Evolutionary conservation across 441 rosid species (phyloP).

Genomic region (Metrosideros polymorpha): DNA sequence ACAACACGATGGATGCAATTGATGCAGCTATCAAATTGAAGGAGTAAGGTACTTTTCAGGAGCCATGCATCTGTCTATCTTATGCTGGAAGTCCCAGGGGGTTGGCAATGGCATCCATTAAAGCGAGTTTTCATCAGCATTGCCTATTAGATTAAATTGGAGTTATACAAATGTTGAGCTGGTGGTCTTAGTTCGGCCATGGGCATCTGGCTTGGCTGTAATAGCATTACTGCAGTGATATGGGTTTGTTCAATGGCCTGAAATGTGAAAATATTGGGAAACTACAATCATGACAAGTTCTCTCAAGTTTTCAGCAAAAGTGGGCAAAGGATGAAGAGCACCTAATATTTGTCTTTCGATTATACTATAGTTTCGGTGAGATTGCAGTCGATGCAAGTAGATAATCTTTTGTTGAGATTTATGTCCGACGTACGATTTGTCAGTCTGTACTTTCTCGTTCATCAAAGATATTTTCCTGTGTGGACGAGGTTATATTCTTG

Average conservation of each 20-base stretch:
- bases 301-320: not conserved
- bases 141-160: not conserved
- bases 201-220: not conserved
- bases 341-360: not conserved
- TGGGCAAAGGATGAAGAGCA: not conserved
- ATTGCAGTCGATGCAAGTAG: not conserved
- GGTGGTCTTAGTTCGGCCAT: not conserved
- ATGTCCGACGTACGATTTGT: not conserved
- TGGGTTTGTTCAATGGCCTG: not conserved
- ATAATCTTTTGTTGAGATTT: not conserved
- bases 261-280: not conserved
- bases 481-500: not conserved
- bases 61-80: not conserved
- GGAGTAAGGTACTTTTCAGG: not conserved
- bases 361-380: not conserved
- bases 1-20: slow-evolving; percentile 48
- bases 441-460: not conserved
- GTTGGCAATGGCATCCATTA: not conserved
- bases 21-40: slow-evolving; percentile 51
- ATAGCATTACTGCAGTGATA: not conserved
- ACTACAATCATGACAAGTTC: not conserved
- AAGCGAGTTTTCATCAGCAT: not conserved
- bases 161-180: not conserved
- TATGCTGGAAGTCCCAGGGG: not conserved
- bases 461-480: not conserved